phyloP scores from a whole-genome alignment of 2,329 filamentous ascomycete genomes.

The Trichoderma koningii region DNA sequence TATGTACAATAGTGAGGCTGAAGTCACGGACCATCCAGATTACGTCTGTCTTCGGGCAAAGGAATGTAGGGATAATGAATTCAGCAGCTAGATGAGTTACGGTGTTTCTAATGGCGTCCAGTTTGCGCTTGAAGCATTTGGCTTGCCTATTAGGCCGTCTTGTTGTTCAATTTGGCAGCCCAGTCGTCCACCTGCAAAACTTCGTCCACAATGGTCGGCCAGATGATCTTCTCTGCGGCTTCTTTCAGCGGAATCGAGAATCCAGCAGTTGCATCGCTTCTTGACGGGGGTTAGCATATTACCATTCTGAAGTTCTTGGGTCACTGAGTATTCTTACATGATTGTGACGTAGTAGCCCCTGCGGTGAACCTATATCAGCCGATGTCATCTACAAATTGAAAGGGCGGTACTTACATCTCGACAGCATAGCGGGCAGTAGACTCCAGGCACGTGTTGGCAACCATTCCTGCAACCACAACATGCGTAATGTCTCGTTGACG shows the following conservation, averaged over 20 bases:
- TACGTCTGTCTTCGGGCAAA: too few species aligned
- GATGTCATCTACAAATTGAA: fast-evolving
- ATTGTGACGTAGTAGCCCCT: slow-evolving; percentile 26
- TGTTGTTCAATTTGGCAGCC: neutral
- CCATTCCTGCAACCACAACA: slow-evolving; percentile 29
- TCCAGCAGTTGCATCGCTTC: slow-evolving; percentile 24
- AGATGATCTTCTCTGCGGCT: slow-evolving; percentile 20
- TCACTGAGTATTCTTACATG: slow-evolving; percentile 5
- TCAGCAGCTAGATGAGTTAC: neutral
- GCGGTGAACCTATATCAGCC: neutral
- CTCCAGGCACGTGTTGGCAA: slow-evolving; percentile 31
- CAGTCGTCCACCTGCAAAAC: slow-evolving; percentile 8
- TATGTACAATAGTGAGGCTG: neutral
- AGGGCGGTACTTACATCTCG: slow-evolving; percentile 25
- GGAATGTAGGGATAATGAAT: neutral
- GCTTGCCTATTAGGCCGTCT: neutral
- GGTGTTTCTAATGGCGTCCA: too few species aligned
- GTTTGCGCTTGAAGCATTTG: neutral
- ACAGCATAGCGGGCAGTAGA: slow-evolving; percentile 29
- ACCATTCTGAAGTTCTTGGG: too few species aligned
- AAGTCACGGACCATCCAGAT: neutral
- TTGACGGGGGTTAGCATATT: neutral
- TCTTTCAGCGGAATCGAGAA: slow-evolving; percentile 22
- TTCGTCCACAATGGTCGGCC: slow-evolving; percentile 26
- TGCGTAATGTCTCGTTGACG: slow-evolving; percentile 28